Evolutionary conservation across 129 eudicot species (phyloP).

Genomic region (Sambucus nigra): DNA sequence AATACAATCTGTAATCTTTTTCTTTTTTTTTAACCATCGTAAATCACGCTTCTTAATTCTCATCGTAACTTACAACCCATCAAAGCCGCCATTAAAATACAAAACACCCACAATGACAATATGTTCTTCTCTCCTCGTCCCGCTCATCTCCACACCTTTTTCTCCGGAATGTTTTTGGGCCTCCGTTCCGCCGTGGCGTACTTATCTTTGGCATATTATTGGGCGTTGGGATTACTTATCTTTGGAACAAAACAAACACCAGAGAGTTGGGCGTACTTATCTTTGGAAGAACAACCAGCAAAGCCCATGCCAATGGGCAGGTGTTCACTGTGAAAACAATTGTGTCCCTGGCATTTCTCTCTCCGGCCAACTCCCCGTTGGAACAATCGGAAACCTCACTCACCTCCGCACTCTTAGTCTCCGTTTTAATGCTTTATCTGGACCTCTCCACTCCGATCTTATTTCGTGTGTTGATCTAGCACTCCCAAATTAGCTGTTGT

Average conservation of each 20-base stretch:
- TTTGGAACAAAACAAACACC: too few relatives aligned
- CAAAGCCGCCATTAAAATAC: too few relatives aligned
- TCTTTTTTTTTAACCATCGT: too few relatives aligned
- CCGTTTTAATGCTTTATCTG: constrained; percentile 32
- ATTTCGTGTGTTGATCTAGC: constrained; percentile 13
- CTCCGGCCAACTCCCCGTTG: constrained; percentile 19
- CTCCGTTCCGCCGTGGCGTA: constrained; percentile 20
- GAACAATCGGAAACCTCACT: constrained; percentile 23
- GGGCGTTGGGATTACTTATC: too few relatives aligned
- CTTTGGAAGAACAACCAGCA: constrained; percentile 20
- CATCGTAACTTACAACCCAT: too few relatives aligned
- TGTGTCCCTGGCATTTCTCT: constrained; percentile 29
- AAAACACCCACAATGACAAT: too few relatives aligned
- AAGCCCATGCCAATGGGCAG: constrained; percentile 27
- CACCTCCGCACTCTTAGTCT: constrained; percentile 28
- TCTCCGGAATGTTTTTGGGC: constrained; percentile 19
- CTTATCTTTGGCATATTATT: too few relatives aligned
- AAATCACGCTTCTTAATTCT: too few relatives aligned
- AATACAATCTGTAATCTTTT: too few relatives aligned
- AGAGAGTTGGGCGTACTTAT: constrained; percentile 27
- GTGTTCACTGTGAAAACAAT: constrained; percentile 21
- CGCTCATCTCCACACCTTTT: constrained; percentile 5
- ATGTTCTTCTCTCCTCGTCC: too few relatives aligned
- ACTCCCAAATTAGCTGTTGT: too few relatives aligned
- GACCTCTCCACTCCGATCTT: constrained; percentile 27